These are phyloP conservation scores for Brassica napus DNA, from an alignment of 345 rosid genomes.

Conservation along the genomic window DNA sequence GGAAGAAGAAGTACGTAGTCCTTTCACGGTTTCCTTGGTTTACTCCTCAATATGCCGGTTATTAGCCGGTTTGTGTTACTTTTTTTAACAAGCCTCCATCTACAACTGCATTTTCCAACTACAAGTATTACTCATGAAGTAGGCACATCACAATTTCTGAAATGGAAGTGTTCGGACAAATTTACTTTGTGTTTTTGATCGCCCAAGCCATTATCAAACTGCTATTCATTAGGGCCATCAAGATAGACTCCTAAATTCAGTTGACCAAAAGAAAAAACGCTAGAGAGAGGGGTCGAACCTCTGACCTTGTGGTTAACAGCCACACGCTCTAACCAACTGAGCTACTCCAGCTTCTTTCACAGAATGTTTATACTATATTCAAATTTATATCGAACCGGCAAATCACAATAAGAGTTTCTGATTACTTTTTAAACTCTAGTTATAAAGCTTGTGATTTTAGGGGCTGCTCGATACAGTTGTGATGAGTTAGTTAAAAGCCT, in stretches of 20 bases:
- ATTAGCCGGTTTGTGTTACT: constrained; percentile 15
- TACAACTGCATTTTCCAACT: too few species aligned
- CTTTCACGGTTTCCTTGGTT: constrained; percentile 13
- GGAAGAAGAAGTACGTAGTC: background rate
- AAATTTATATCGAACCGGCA: too few species aligned
- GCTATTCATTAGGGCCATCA: constrained; percentile 59
- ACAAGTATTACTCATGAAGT: too few species aligned
- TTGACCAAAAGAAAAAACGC: constrained; percentile 27
- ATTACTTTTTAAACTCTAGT: too few species aligned
- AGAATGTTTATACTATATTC: too few species aligned
- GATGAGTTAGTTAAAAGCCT: too few species aligned
- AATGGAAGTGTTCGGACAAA: too few species aligned
- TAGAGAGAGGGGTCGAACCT: constrained; percentile 88
- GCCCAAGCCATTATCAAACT: constrained; percentile 72
- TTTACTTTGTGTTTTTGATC: too few species aligned
- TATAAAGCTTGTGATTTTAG: background rate
- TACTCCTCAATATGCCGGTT: constrained; percentile 21
- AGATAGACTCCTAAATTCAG: constrained; percentile 83
- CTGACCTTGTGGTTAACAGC: constrained; percentile 97
- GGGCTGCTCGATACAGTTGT: background rate
- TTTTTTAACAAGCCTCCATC: constrained; percentile 84
- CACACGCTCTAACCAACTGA: constrained; percentile 97
- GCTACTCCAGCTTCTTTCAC: constrained; percentile 64
- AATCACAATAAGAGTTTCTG: too few species aligned
- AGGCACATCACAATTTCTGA: too few species aligned